These are phyloP conservation scores for Coemansia sp. DNA, from an alignment of 192 early-diverging fungal genomes.

Conservation along the genomic window DNA sequence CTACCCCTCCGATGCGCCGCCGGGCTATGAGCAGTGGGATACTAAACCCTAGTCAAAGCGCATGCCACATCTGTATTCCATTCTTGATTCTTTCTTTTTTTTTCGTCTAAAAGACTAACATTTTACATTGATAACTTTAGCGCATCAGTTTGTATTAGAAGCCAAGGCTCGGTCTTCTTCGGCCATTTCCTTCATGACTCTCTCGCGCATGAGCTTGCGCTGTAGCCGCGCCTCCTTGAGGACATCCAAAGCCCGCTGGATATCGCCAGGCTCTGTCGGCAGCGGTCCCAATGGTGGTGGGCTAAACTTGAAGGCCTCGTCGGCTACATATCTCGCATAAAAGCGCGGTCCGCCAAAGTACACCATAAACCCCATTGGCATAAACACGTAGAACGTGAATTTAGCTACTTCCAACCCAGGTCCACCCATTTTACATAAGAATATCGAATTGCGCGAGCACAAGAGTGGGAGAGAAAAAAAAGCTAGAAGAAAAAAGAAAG, in stretches of 20 bases:
- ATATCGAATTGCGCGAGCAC: background rate
- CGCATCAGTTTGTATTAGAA: background rate
- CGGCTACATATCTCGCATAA: slow-evolving; percentile 50
- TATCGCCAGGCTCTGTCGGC: slow-evolving; percentile 32
- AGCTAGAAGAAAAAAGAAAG: background rate
- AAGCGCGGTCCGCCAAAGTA: slow-evolving; percentile 54
- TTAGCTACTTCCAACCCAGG: slow-evolving; percentile 50
- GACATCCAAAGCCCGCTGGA: slow-evolving; percentile 13
- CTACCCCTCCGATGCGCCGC: slow-evolving; percentile 41
- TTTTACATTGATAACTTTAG: background rate
- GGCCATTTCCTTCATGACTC: slow-evolving; percentile 15
- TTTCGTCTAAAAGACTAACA: background rate
- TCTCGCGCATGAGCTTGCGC: slow-evolving; percentile 28
- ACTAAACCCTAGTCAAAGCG: background rate
- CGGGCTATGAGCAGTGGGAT: slow-evolving; percentile 33
- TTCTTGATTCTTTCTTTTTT: background rate
- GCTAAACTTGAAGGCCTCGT: slow-evolving; percentile 41
- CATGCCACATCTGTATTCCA: background rate
- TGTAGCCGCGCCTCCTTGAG: slow-evolving; percentile 14
- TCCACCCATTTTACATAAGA: slow-evolving; percentile 37
- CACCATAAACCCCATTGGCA: slow-evolving; percentile 53
- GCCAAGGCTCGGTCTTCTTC: background rate
- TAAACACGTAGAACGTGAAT: slow-evolving; percentile 53
- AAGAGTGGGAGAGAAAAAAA: slow-evolving; percentile 5
- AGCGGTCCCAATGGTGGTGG: slow-evolving; percentile 36